Conservation (phyloP, 108 stramenopile species). For the Aureococcus anophagefferens region DNA sequence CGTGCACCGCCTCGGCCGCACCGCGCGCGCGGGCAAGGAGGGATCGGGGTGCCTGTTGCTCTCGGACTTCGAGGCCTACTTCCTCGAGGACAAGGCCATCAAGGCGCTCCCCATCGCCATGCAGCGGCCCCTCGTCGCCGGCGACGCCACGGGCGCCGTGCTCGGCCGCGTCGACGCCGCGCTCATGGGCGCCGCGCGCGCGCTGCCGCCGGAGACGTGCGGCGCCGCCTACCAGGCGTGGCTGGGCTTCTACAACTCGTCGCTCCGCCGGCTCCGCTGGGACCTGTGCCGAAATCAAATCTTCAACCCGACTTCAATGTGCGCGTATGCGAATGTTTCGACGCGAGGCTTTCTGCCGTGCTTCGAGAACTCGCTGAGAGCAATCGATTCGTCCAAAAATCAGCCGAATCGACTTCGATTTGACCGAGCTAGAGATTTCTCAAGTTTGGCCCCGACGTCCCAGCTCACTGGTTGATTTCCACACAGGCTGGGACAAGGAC, state of each 20-base stretch:
- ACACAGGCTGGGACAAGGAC: conserved; percentile 36
- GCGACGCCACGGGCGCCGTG: neutral
- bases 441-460: too few relatives aligned
- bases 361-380: too few relatives aligned
- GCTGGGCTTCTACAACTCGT: conserved; percentile 74
- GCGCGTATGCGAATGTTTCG: too few relatives aligned
- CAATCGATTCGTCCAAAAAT: too few relatives aligned
- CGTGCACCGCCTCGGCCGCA: conserved; percentile 93
- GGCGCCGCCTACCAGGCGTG: conserved; percentile 55
- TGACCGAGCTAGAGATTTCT: too few relatives aligned
- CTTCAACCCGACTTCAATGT: too few relatives aligned
- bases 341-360: too few relatives aligned
- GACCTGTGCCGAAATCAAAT: too few relatives aligned
- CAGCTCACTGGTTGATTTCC: too few relatives aligned
- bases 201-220: neutral
- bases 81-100: conserved; percentile 11
- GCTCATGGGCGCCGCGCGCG: neutral
- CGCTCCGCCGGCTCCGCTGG: neutral
- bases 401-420: too few relatives aligned
- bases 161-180: neutral
- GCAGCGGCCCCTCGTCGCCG: conserved; percentile 16
- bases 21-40: conserved; percentile 75
- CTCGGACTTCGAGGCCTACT: conserved; percentile 24
- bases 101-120: neutral
- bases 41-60: conserved; percentile 48